Conservation (phyloP, 805 yeast species). For the Yarrowia porcina region DNA sequence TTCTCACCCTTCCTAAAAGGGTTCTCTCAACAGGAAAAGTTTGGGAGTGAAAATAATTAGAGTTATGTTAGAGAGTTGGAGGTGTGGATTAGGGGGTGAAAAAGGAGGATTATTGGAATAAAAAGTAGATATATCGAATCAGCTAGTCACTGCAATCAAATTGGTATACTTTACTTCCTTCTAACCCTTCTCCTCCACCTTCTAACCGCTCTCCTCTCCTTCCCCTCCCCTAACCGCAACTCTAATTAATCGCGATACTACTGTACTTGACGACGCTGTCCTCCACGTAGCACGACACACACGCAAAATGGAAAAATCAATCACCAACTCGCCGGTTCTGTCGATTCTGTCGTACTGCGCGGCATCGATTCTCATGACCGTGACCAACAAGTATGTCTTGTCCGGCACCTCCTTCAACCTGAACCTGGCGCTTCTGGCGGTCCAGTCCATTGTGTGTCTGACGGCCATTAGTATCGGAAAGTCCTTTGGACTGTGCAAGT, state of each 20-base stretch:
- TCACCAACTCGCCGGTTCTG: constrained; percentile 38
- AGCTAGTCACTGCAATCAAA: no score
- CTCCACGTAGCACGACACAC: constrained; percentile 7
- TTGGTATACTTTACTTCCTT: no score
- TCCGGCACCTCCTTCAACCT: constrained; percentile 73
- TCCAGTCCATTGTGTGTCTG: constrained; percentile 84
- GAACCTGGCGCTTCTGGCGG: constrained; percentile 84
- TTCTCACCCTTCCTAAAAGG: not conserved
- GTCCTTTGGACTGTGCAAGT: constrained; percentile 70
- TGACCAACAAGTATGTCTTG: constrained; percentile 92
- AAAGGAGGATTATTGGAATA: no score
- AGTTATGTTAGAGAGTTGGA: no score
- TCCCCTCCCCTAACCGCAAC: constrained; percentile 9
- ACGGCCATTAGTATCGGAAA: constrained; percentile 70
- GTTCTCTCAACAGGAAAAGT: not conserved
- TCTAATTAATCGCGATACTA: constrained; percentile 16
- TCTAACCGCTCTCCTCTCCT: not conserved
- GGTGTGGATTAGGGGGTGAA: not conserved
- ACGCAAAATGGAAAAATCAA: constrained; percentile 6
- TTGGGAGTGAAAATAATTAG: not conserved
- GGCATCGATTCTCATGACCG: constrained; percentile 95
- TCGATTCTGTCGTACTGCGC: constrained; percentile 62
- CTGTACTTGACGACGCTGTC: not conserved
- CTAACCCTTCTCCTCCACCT: not conserved
- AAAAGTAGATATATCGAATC: not conserved